Base-by-base conservation (phyloP, 257 asterid genomes). In the Pogostemon cablin region DNA sequence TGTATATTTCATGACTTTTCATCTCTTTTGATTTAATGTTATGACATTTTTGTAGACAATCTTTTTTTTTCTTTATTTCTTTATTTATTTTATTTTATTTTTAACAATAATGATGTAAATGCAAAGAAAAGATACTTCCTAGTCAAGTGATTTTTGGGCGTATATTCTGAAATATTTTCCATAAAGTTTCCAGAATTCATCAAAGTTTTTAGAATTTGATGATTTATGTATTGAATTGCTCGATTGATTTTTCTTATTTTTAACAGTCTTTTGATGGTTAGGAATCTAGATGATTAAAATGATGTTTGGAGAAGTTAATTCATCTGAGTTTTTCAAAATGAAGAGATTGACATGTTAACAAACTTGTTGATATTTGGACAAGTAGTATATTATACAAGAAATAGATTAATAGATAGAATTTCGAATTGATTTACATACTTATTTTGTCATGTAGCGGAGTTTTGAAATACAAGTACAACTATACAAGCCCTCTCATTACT, bases 131-230 rank as follows among this genome's bases (percentile, higher is more conserved):
- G 9, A 15, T 2, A 2, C 20, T 62, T 4, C 15, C 53, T 62
- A 20, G 53, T 20, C 38, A 9, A 42, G 9, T 17, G 40, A 61
- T 39, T 8, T 20, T 20, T 3, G 3, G 60, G 11, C 40, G 7
- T 55, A n/a, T 38, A 25, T 6, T 25, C 61, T 20, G 32, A 55
- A 55, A 55, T 2, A 55, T 55, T 15, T 53, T 17, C 20, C 5
- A 1, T 9, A 5, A n/a, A 9, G 7, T 39, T 46, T 65, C 69
- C 60, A 65, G 5, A 20, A 65, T 34, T 46, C 42, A 46, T 65
- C 38, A 38, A 60, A 10, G n/a, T 39, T 38, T 67, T 9, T 38
- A 38, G 72, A 62, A 67, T 38, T 50, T 7, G 58, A 57, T 35
- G 54, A 20, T 41, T 40, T 41, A 17, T 35, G 12, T 15, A 1